Conservation (phyloP, 164 flowering plant genomes). For the Kalanchoe fedtschenkoi region DNA sequence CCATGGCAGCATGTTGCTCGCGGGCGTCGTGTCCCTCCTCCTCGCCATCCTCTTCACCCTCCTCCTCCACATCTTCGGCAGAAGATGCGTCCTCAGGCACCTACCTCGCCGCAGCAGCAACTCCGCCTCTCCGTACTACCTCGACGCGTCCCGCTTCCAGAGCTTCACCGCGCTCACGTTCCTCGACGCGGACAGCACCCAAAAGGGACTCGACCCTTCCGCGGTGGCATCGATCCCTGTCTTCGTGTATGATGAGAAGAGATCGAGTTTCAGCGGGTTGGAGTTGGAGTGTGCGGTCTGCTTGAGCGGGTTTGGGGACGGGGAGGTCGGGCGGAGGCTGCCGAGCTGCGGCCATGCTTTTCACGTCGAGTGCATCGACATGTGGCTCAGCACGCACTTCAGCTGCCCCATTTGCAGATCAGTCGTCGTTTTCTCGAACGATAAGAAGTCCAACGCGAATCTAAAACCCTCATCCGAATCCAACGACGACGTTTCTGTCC, state of each 20-base stretch:
- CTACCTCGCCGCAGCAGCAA: conserved; percentile 11
- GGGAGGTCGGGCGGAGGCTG: conserved; percentile 33
- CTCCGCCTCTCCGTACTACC: conserved; percentile 15
- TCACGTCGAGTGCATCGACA: conserved; percentile 62
- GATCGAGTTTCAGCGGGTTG: neutral
- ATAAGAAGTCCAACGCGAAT: too few relatives aligned
- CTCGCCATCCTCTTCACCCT: conserved; percentile 41
- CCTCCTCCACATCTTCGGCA: conserved; percentile 46
- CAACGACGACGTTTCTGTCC: too few relatives aligned
- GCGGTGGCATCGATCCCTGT: conserved; percentile 36
- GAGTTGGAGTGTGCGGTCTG: conserved; percentile 50
- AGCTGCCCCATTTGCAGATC: conserved; percentile 62
- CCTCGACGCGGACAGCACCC: conserved; percentile 7
- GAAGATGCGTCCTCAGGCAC: conserved; percentile 34
- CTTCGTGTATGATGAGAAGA: conserved; percentile 26
- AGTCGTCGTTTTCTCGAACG: conserved; percentile 13
- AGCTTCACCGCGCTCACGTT: neutral
- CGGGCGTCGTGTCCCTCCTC: conserved; percentile 35
- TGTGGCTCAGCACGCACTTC: conserved; percentile 50
- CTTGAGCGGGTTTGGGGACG: conserved; percentile 39
- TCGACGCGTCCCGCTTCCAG: conserved; percentile 14
- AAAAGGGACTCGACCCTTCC: conserved; percentile 38
- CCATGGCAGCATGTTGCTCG: conserved; percentile 36
- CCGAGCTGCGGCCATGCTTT: conserved; percentile 46
- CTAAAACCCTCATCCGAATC: too few relatives aligned